Percentiles rank a stretch among this genome's conserved stretches.
Evolutionary conservation across 805 yeast species (phyloP).

Genomic region (Ogataea angusta): DNA sequence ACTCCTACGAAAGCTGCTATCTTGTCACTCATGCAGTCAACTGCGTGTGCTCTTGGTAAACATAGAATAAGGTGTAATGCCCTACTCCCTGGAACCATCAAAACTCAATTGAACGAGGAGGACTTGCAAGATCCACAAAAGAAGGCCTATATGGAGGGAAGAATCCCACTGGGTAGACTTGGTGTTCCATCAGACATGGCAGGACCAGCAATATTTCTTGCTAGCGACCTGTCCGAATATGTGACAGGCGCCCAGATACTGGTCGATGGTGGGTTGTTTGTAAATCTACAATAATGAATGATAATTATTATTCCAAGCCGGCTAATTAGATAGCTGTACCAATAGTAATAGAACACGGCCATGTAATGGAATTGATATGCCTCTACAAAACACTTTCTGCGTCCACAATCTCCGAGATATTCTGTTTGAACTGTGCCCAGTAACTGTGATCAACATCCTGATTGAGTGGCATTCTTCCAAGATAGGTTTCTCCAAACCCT

Average conservation of each 20-base stretch:
- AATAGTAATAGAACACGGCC: background rate
- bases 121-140: slow-evolving; percentile 38
- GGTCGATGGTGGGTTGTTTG: slow-evolving; percentile 46
- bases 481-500: slow-evolving; percentile 43
- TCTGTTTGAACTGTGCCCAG: slow-evolving; percentile 4
- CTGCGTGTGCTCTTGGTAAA: slow-evolving; percentile 42
- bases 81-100: slow-evolving; percentile 43
- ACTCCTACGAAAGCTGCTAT: slow-evolving; percentile 50
- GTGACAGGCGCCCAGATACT: slow-evolving; percentile 42
- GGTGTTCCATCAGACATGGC: slow-evolving; percentile 38
- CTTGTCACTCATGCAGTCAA: slow-evolving; percentile 41
- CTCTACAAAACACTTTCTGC: slow-evolving; percentile 6
- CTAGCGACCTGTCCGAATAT: slow-evolving; percentile 36
- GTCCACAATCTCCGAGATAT: slow-evolving; percentile 7
- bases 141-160: slow-evolving; percentile 36
- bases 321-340: background rate
- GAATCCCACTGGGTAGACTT: slow-evolving; percentile 40
- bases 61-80: slow-evolving; percentile 45
- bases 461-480: slow-evolving; percentile 48
- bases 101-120: slow-evolving; percentile 41
- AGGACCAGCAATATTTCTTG: slow-evolving; percentile 42
- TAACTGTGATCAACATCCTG: slow-evolving; percentile 32
- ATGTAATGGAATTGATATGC: background rate
- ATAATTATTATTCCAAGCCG: background rate
- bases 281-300: slow-evolving; percentile 40